Evolutionary conservation across 768 basidiomycete genomes (phyloP), one percentile per base, ranked within the genome.

Genomic region (Ephemerocybe angulata): DNA sequence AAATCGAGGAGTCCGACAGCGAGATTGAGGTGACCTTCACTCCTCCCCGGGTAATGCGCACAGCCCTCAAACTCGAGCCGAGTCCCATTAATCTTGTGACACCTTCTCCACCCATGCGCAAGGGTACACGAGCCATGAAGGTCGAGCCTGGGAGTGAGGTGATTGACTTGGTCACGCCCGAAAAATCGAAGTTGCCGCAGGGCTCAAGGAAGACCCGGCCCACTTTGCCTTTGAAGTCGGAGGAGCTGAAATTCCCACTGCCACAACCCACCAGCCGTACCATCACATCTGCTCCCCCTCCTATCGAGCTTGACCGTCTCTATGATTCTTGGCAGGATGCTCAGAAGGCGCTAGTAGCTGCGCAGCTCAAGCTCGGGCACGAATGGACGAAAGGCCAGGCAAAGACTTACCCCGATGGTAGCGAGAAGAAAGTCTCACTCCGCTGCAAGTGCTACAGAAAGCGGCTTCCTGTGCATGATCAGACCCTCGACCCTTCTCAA

Each of bases 401-500:
- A 0, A 63, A 61, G 37, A 22, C 31, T 7, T 30, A 40, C 24
- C 43, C 24, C 19, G 41, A 54, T 33, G 51, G 37, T 12, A n/a
- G 17, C 1, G 29, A 47, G 3, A 53, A 49, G 30, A 53, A 54
- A 17, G n/a, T 62, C 19, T 64, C 58, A 10, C 48, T 63, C 22
- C 63, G 60, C 1, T 67, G 66, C 55, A 61, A 58, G 31, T 58
- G 58, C 22, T 62, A 60, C 17, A 19, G 33, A 15, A 48, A 37
- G 1, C 49, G 52, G 15, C 29, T 2, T 3, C 42, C 51, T 3
- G 27, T 17, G 0, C 61, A 63, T 44, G 43, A 25, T 8, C 10
- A 47, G 4, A 53, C n/a, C 31, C 52, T 65, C 22, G 62, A 67
- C 31, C 66, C 63, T 4, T 49, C 64, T 15, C 57, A 67, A 27